phyloP scores from a whole-genome alignment of 2,329 filamentous ascomycete species.

The Fusarium luffae region DNA sequence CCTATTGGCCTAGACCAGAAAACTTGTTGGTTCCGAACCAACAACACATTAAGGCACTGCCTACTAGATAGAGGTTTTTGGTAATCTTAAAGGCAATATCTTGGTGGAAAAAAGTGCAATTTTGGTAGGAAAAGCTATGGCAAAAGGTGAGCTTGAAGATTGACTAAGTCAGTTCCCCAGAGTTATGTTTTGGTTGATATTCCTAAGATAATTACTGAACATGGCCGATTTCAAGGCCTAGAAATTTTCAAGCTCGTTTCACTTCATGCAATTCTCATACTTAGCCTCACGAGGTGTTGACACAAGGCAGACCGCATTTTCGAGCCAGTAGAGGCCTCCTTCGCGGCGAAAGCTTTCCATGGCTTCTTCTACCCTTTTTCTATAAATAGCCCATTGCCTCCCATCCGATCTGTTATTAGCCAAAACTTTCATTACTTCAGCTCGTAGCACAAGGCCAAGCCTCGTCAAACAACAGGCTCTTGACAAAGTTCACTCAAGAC shows the following conservation, averaged over 20 bases:
- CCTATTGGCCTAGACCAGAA: neutral
- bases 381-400: neutral
- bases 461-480: no score
- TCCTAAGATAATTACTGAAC: neutral
- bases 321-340: neutral
- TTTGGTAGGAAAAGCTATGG: neutral
- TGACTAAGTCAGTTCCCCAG: neutral
- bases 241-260: neutral
- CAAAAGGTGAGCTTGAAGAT: neutral
- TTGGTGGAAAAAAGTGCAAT: neutral
- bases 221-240: neutral
- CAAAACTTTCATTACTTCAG: no score
- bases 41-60: neutral
- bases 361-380: no score
- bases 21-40: neutral
- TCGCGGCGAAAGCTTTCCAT: no score
- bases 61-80: neutral
- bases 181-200: neutral
- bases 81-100: rapidly evolving
- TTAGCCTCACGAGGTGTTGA: neutral
- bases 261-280: neutral
- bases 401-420: no score
- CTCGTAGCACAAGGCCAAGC: no score
- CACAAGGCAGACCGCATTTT: neutral
- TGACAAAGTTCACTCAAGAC: no score